A percentile compares a stretch with the other conserved stretches of the same genome.
Conservation (phyloP, 2,329 filamentous ascomycete genomes). For the Teratosphaeria destructans region DNA sequence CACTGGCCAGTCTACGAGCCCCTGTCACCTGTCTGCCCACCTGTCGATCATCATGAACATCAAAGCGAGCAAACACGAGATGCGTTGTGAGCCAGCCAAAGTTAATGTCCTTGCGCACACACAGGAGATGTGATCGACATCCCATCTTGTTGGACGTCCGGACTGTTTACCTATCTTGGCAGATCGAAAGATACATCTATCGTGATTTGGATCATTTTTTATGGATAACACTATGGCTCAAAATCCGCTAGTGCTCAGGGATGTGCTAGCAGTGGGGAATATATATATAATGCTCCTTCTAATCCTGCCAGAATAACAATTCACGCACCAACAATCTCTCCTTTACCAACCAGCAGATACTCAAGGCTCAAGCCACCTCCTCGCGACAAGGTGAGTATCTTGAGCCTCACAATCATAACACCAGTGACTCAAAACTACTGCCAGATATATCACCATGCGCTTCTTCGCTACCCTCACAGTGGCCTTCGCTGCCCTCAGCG, state of each 20-base stretch:
- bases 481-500: background rate
- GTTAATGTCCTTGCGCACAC: background rate
- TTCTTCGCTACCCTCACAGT: background rate
- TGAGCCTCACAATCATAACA: background rate
- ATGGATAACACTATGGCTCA: background rate
- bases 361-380: background rate
- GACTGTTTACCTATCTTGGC: background rate
- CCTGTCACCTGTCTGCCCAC: background rate
- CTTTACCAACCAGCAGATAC: background rate
- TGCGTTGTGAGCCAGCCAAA: background rate
- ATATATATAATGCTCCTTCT: background rate
- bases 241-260: background rate
- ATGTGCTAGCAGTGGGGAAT: background rate
- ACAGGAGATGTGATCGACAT: background rate
- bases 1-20: background rate
- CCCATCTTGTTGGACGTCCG: background rate
- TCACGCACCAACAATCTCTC: background rate
- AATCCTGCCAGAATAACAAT: background rate
- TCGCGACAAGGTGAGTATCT: background rate
- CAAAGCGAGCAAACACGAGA: background rate
- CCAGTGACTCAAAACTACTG: background rate
- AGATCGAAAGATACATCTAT: background rate
- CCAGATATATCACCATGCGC: background rate
- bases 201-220: background rate
- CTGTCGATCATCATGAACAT: background rate